Percentiles rank a stretch among this genome's conserved stretches.
Conservation (phyloP, 495 filamentous ascomycete genomes). For the Aspergillus biplanus region DNA sequence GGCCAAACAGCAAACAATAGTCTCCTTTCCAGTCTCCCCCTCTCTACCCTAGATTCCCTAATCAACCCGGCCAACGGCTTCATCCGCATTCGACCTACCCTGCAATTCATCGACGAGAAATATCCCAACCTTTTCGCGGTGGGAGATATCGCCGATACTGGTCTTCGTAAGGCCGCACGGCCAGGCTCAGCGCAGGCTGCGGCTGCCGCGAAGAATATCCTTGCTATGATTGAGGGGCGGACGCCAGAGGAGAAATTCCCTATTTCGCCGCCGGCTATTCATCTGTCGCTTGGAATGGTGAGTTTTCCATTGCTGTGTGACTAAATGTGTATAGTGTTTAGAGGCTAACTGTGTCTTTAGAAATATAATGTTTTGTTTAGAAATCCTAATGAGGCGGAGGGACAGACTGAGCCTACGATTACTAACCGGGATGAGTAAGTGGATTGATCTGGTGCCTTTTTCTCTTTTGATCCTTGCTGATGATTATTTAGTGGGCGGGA, state of each 20-base stretch:
- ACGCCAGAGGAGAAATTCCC: conserved; percentile 35
- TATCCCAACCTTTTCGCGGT: conserved; percentile 58
- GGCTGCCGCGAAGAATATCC: conserved; percentile 57
- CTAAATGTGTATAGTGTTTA: background rate
- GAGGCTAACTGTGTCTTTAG: conserved; percentile 27
- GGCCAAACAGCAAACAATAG: conserved; percentile 62
- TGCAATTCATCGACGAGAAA: conserved; percentile 56
- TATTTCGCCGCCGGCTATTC: conserved; percentile 46
- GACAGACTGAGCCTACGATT: conserved; percentile 49
- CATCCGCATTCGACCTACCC: conserved; percentile 57
- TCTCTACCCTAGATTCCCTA: conserved; percentile 41
- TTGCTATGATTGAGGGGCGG: conserved; percentile 45
- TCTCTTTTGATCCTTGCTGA: conserved; percentile 20
- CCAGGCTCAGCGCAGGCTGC: conserved; percentile 55
- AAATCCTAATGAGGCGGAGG: conserved; percentile 48
- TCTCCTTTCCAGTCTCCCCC: conserved; percentile 44
- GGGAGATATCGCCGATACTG: conserved; percentile 65
- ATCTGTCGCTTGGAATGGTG: conserved; percentile 57
- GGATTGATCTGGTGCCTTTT: background rate
- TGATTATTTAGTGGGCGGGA: conserved; percentile 39
- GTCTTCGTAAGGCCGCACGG: conserved; percentile 58
- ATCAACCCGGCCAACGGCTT: conserved; percentile 51
- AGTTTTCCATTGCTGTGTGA: conserved; percentile 16
- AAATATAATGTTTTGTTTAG: conserved; percentile 54
- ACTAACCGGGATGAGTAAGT: conserved; percentile 51